Base-by-base conservation (phyloP, 331 rosid genomes). In the Malus hybrid region DNA sequence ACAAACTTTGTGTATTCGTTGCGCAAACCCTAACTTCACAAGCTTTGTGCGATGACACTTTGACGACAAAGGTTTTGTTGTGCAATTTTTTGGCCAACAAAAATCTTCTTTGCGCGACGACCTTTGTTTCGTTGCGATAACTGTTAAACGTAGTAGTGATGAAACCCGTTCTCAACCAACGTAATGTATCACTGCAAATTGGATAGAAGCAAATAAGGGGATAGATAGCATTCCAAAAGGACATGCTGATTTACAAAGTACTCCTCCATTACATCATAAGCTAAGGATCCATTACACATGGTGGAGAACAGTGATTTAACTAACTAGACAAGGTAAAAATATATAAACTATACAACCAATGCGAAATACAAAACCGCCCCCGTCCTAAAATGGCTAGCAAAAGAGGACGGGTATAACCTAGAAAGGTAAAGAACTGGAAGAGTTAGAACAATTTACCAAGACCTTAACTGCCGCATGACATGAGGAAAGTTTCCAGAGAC, bases 301-400 rank as follows among this genome's bases (percentile, higher is more conserved):
- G 67, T 46, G 28, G 29, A 81, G 65, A 76, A 59, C 13, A 39
- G 75, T 33, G 56, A 69, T 31, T 71, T 33, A 79, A 62, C 81
- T 80, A 73, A 69, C 70, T 19, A 80, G 50, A 67, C 29, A 33
- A 76, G 54, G 74, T 22, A 11, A 82, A 81, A 67, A n/a, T 62
- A 64, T 60, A 67, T 68, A 12, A 72, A 50, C 87, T 83, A 69
- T 80, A 83, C 87, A 83, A 76, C 19, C 82, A 73, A 55, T 69
- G 76, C 82, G 34, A 79, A 76, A 65, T 64, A 68, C 82, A 82
- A 70, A 65, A 39, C 66, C 66, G 65, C 60, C 62, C 74, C 65
- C 60, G 61, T 67, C 77, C 79, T 67, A 71, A 75, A 44, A 62
- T 46, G 71, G 75, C 78, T 79, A 76, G 74, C 78, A 60, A 63